phyloP scores from a whole-genome alignment of 768 basidiomycete species.

The Suillus ampliporus region DNA sequence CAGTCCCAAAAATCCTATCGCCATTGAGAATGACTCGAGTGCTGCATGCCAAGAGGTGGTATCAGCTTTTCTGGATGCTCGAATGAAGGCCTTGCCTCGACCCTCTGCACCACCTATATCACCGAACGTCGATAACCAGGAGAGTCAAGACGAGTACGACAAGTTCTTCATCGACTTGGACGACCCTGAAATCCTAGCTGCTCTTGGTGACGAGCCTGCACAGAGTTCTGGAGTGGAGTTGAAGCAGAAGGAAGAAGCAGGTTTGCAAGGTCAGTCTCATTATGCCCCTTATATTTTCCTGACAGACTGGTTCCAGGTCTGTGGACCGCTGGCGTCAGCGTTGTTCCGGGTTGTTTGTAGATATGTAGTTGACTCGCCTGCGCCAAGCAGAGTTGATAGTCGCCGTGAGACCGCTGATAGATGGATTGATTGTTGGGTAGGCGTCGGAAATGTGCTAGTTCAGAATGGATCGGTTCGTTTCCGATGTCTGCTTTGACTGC shows the following conservation, averaged over 20 bases:
- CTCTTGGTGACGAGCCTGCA: conserved; percentile 48
- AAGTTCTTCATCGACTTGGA: conserved; percentile 61
- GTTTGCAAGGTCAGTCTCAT: conserved; percentile 53
- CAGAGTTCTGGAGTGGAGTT: conserved; percentile 31
- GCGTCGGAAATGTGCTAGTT: conserved; percentile 67
- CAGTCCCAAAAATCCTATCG: conserved; percentile 49
- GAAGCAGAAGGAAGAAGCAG: conserved; percentile 50
- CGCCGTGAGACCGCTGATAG: conserved; percentile 48
- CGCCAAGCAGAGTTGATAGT: conserved; percentile 23
- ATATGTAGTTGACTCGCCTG: conserved; percentile 45
- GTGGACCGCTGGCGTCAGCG: conserved; percentile 48
- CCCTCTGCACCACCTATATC: conserved; percentile 40
- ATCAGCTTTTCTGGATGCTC: conserved; percentile 63
- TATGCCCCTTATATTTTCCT: background rate
- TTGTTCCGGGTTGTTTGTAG: conserved; percentile 61
- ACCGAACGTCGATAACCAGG: conserved; percentile 52
- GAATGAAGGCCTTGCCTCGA: conserved; percentile 52
- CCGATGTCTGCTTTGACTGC: background rate
- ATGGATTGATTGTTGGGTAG: conserved; percentile 77
- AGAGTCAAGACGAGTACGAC: conserved; percentile 82
- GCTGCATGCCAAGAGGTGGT: conserved; percentile 63
- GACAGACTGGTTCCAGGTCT: background rate
- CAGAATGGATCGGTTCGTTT: conserved; percentile 42
- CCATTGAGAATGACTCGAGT: conserved; percentile 47
- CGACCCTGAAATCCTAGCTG: conserved; percentile 63